phyloP scores from a whole-genome alignment of 768 basidiomycete species.

The Tephrocybe sp. region DNA sequence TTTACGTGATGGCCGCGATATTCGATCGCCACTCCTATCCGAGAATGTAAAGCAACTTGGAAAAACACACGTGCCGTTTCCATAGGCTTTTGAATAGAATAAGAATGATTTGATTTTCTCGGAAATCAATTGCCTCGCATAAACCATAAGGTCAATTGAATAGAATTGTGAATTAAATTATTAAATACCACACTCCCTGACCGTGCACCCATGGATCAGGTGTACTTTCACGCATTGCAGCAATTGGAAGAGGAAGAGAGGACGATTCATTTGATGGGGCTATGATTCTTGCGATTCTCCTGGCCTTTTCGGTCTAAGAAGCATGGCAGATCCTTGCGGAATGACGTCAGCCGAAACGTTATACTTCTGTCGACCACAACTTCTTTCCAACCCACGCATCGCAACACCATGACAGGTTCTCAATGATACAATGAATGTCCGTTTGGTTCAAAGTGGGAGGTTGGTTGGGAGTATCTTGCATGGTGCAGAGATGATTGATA shows the following conservation, averaged over 20 bases:
- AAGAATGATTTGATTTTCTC: neutral
- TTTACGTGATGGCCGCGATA: too few relatives aligned
- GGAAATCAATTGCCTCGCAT: neutral
- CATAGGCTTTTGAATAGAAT: conserved; percentile 10
- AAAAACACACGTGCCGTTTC: too few relatives aligned
- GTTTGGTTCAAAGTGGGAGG: neutral
- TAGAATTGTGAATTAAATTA: conserved; percentile 6
- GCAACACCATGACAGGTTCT: conserved; percentile 35
- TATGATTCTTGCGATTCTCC: neutral
- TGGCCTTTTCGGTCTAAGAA: conserved; percentile 1
- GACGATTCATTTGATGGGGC: neutral
- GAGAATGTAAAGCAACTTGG: too few relatives aligned
- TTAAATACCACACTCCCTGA: neutral
- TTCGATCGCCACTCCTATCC: too few relatives aligned
- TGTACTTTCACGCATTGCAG: neutral
- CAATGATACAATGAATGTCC: conserved; percentile 25
- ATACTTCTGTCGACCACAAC: conserved; percentile 26
- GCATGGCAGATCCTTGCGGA: neutral
- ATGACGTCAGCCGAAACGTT: conserved; percentile 12
- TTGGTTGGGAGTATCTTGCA: too few relatives aligned
- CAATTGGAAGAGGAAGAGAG: conserved; percentile 3
- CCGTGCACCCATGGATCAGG: neutral
- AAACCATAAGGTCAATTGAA: conserved; percentile 10
- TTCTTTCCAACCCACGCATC: conserved; percentile 28
- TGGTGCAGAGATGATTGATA: too few relatives aligned